phyloP scores from a whole-genome alignment of 108 stramenopile genomes.

The Discostella pseudostelligera region DNA sequence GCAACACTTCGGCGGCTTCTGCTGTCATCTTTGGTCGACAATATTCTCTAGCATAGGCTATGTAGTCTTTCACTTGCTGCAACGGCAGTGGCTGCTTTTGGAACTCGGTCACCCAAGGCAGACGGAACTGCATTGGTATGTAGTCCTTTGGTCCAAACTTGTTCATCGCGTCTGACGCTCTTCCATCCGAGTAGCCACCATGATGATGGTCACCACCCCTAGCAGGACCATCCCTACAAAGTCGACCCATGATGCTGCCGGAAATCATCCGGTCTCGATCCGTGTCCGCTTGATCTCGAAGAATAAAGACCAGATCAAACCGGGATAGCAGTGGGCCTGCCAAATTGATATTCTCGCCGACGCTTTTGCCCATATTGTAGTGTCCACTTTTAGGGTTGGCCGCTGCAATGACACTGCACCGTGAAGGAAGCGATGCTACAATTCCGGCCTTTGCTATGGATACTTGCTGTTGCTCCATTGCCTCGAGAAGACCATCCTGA shows the following conservation, averaged over 20 bases:
- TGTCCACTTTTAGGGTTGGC: constrained; percentile 97
- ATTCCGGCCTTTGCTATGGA: constrained; percentile 98
- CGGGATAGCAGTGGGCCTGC: constrained; percentile 92
- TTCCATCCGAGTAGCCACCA: constrained; percentile 5
- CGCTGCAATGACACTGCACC: constrained; percentile 95
- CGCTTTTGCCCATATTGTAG: constrained; percentile 90
- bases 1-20: constrained; percentile 83
- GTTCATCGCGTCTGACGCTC: constrained; percentile 18
- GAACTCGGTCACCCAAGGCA: constrained; percentile 75
- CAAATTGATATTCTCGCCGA: constrained; percentile 94
- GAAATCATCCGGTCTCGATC: constrained; percentile 89
- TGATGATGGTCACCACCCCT: not conserved
- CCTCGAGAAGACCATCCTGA: constrained; percentile 92
- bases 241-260: constrained; percentile 89
- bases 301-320: constrained; percentile 97
- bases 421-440: constrained; percentile 84
- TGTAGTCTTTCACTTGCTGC: constrained; percentile 91
- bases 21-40: constrained; percentile 88
- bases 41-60: constrained; percentile 93
- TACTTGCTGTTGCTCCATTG: constrained; percentile 99
- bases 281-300: constrained; percentile 91
- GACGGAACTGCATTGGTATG: constrained; percentile 59
- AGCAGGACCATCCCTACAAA: constrained; percentile 37
- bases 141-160: constrained; percentile 14
- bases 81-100: constrained; percentile 79